Base-by-base conservation (phyloP, 1,284 basidiomycete genomes). In the Trichosporon ovoides region DNA sequence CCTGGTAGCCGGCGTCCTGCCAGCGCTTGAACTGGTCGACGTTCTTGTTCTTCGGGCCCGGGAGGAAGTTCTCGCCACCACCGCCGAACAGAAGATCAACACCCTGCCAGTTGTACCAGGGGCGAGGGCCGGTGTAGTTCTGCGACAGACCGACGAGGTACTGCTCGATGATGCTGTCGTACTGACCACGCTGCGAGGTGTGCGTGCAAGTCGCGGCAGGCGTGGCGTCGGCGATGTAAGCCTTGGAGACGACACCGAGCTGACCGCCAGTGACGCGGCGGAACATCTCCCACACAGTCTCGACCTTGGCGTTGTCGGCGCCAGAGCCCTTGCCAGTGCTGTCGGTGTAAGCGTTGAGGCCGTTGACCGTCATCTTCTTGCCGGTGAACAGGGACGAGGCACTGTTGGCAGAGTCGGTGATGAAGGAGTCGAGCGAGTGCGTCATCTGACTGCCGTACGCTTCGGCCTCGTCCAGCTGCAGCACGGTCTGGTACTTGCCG, bases 351-450 rank as follows among this genome's bases (percentile, higher is more conserved):
- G 72, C 73, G 61, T 76, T 76, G 35, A 79, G 66, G 38, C 72
- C 78, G 66, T 80, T 80, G 52, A 80, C 78, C 18, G 78, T 78
- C 57, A 72, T 69, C 66, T 79, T 78, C 56, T 68, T 72, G 51
- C 78, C 78, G 1, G 73, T 67, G 67, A 75, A 75, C 10, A 80
- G 69, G 1, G 79, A 73, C 1, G 78, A 76, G 3, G 79, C 79
- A n/a, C 73, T 76, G 70, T 80, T 80, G 66, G 79, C 79, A 34
- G 77, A 78, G 62, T 79, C 77, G 61, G 77, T 74, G 61, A 76
- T 76, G 68, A 76, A 75, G 13, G 67, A 68, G 63, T 73, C 71
- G 37, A 73, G 68, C 36, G 64, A 67, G 57, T 70, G 70, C n/a
- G 70, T 72, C 68, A 69, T 70, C 59, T 72, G 70, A 1, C 59